Evolutionary conservation across 2,329 filamentous ascomycete genomes (phyloP), one percentile per base, ranked within the genome.

Genomic region (Aspergillus melleus): DNA sequence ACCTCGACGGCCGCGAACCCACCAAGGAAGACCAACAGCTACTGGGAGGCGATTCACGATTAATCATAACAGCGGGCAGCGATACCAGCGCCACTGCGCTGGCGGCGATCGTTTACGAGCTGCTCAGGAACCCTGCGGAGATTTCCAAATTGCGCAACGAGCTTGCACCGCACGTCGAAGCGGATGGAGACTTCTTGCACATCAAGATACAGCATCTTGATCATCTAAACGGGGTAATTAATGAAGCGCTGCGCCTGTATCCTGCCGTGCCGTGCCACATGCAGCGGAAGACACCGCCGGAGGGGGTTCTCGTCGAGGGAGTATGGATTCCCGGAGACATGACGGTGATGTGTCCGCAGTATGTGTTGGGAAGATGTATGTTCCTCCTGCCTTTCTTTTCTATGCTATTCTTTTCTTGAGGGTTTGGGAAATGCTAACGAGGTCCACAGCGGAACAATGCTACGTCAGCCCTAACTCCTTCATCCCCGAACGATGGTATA

Each of bases 141-240:
- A 42, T 42, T 14, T 3, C 36, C 2, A 72, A 72, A 57, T 60
- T 80, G 50, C 66, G 75, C 44, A 55, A 72, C 55, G 72, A 78
- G 60, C 64, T 77, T 1, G 64, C 8, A 53, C 73, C 19, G 68
- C 62, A 57, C 24, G 14, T 60, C 16, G 36, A 42, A 42, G 5
- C 16, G 3, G 6, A 30, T 11, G 46, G 51, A 4, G 60, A 60
- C 12, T 56, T 64, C 3, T 22, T 42, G 1, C 49, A 58, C 24
- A 22, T 36, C 0, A 49, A 60, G 1, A 59, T 64, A 32, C 49
- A 46, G 6, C 60, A 64, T 30, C 44, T 47, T 1, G 11, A 22
- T 1, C 22, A 20, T 20, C 20, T 47, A 20, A 47, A 47, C 4
- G 44, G 44, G 16, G 44, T 47, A 3, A 24, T 47, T 6, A 20